These are phyloP conservation scores for Sisymbrium altissimum DNA, from an alignment of 345 rosid species.

Conservation along the genomic window DNA sequence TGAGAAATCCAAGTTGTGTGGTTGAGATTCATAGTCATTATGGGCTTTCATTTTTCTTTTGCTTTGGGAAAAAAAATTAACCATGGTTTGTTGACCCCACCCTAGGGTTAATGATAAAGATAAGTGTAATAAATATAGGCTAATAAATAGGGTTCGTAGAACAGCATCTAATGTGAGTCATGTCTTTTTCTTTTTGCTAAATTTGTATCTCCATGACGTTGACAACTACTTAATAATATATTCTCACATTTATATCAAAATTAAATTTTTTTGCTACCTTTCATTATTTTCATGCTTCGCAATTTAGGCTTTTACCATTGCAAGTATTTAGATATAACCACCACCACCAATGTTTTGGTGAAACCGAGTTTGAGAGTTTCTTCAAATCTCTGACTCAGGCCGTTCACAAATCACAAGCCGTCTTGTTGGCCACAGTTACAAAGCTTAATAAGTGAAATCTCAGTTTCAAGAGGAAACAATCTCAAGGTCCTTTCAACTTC, in stretches of 20 bases:
- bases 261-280: neutral
- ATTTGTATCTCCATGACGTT: constrained; percentile 28
- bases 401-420: no score
- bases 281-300: neutral
- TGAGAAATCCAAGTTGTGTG: constrained; percentile 55
- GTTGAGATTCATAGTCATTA: constrained; percentile 53
- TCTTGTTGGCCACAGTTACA: no score
- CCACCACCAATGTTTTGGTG: no score
- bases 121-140: constrained; percentile 44
- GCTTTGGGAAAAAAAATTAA: constrained; percentile 10
- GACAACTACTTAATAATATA: constrained; percentile 19
- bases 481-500: no score
- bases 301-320: neutral
- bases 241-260: neutral
- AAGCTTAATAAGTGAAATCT: no score
- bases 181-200: constrained; percentile 36
- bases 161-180: constrained; percentile 33
- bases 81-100: constrained; percentile 48
- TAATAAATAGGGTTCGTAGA: constrained; percentile 25
- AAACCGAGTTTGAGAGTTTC: no score
- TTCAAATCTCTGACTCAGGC: no score
- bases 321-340: no score
- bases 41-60: no score
- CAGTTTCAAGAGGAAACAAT: no score
- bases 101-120: constrained; percentile 35